These are phyloP conservation scores for Cordyceps farinosa DNA, from an alignment of 2,329 filamentous ascomycete species.

Conservation along the genomic window DNA sequence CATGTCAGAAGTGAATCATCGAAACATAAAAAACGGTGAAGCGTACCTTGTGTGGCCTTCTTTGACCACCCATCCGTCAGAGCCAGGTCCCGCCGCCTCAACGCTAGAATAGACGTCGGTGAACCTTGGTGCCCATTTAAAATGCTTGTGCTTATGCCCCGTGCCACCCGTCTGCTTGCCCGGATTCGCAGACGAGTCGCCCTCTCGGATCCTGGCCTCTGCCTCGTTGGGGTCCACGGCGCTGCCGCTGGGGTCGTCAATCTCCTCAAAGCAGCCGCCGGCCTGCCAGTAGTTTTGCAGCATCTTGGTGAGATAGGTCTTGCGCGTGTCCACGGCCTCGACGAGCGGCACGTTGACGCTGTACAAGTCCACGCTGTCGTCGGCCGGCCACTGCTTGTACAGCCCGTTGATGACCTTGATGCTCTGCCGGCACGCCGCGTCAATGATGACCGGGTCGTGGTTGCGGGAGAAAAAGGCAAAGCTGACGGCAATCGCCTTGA, in stretches of 20 bases:
- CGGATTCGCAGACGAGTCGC: slow-evolving; percentile 39
- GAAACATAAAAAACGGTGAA: background rate
- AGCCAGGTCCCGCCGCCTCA: slow-evolving; percentile 72
- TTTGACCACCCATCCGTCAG: slow-evolving; percentile 90
- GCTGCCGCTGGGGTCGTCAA: slow-evolving; percentile 58
- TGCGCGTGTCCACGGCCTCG: slow-evolving; percentile 65
- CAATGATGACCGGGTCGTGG: slow-evolving; percentile 78
- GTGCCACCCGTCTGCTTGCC: slow-evolving; percentile 35
- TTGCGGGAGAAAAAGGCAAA: slow-evolving; percentile 87
- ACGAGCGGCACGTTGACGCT: slow-evolving; percentile 86
- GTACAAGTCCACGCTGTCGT: slow-evolving; percentile 73
- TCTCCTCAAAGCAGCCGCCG: slow-evolving; percentile 83
- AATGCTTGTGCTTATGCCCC: slow-evolving; percentile 74
- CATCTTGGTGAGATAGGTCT: slow-evolving; percentile 79
- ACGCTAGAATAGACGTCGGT: slow-evolving; percentile 84
- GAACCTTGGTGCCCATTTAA: slow-evolving; percentile 91
- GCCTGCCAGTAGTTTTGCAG: slow-evolving; percentile 85
- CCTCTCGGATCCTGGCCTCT: slow-evolving; percentile 70
- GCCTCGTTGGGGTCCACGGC: slow-evolving; percentile 60
- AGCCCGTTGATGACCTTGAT: slow-evolving; percentile 78
- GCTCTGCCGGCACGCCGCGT: slow-evolving; percentile 68
- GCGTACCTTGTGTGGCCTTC: slow-evolving; percentile 79
- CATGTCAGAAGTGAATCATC: background rate
- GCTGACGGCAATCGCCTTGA: slow-evolving; percentile 73
- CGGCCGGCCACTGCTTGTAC: slow-evolving; percentile 66